These are phyloP conservation scores for Echinosophora koreensis DNA, from an alignment of 306 rosid species.

Conservation along the genomic window DNA sequence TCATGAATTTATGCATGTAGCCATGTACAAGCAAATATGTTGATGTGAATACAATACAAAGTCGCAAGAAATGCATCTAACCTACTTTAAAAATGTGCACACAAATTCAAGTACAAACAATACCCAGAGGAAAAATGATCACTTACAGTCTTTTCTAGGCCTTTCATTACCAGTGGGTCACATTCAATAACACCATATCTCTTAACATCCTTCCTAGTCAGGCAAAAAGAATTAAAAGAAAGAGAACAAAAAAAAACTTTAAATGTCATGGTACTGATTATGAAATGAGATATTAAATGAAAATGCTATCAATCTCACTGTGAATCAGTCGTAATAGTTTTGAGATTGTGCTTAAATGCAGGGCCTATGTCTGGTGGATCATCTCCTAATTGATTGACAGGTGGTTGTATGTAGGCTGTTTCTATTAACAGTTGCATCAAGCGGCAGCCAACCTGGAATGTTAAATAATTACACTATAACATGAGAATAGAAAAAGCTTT, in stretches of 20 bases:
- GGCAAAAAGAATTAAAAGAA: slow-evolving; percentile 25
- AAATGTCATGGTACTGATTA: slow-evolving; percentile 1
- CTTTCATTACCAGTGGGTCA: slow-evolving; percentile 62
- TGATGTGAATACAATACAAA: not conserved
- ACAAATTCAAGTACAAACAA: not conserved
- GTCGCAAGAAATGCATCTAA: slow-evolving; percentile 2
- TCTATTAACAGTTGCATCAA: slow-evolving; percentile 67
- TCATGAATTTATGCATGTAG: slow-evolving; percentile 29
- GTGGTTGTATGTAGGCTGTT: slow-evolving; percentile 81
- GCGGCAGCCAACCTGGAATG: slow-evolving; percentile 72
- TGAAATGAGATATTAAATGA: not conserved
- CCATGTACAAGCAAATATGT: slow-evolving; percentile 15
- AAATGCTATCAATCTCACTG: slow-evolving; percentile 59
- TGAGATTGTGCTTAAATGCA: slow-evolving; percentile 66
- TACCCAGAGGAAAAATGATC: slow-evolving; percentile 1
- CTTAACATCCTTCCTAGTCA: slow-evolving; percentile 58
- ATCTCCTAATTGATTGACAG: slow-evolving; percentile 68
- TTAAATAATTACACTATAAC: slow-evolving; percentile 32
- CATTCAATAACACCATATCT: slow-evolving; percentile 81
- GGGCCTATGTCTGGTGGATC: slow-evolving; percentile 75
- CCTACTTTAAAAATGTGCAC: not conserved
- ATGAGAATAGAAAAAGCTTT: slow-evolving; percentile 3
- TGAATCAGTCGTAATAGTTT: slow-evolving; percentile 54
- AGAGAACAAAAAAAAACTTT: slow-evolving; percentile 4
- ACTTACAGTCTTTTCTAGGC: slow-evolving; percentile 79